A percentile compares a stretch with the other conserved stretches of the same genome.
These are phyloP conservation scores for Verticillium albo-atrum DNA, from an alignment of 2,329 filamentous ascomycete genomes.

Conservation along the genomic window DNA sequence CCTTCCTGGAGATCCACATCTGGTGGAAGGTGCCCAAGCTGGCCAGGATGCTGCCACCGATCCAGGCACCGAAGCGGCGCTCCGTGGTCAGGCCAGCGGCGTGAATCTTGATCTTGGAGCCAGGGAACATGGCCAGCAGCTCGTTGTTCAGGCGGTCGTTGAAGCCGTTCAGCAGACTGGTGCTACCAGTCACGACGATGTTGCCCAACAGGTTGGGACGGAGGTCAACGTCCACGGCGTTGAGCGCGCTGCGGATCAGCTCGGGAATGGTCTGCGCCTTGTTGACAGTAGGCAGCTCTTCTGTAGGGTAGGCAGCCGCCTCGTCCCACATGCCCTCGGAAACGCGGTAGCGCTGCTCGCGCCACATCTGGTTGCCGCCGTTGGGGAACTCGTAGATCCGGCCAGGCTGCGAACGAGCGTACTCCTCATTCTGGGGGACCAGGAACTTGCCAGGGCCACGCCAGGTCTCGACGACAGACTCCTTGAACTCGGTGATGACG, in stretches of 20 bases:
- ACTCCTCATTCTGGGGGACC: slow-evolving; percentile 68
- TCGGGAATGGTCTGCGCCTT: slow-evolving; percentile 78
- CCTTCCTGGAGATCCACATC: slow-evolving; percentile 97
- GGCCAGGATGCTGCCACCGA: slow-evolving; percentile 91
- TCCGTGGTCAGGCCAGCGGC: slow-evolving; percentile 83
- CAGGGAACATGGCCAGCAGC: slow-evolving; percentile 75
- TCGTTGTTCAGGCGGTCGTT: slow-evolving; percentile 87
- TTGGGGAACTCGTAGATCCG: slow-evolving; percentile 96
- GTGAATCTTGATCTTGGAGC: slow-evolving; percentile 81
- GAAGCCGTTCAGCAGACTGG: slow-evolving; percentile 84
- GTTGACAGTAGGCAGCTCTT: slow-evolving; percentile 40
- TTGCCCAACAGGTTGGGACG: slow-evolving; percentile 79
- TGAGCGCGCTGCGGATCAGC: slow-evolving; percentile 72
- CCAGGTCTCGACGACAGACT: slow-evolving; percentile 94
- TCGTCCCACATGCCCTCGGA: slow-evolving; percentile 91
- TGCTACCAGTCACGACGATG: slow-evolving; percentile 88
- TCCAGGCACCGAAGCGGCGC: slow-evolving; percentile 89
- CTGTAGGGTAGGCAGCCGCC: slow-evolving; percentile 59
- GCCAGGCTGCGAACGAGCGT: slow-evolving; percentile 66
- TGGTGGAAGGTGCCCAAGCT: slow-evolving; percentile 98
- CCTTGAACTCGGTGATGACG: slow-evolving; percentile 93
- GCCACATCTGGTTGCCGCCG: slow-evolving; percentile 93
- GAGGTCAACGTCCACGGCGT: slow-evolving; percentile 82
- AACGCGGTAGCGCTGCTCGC: slow-evolving; percentile 78
- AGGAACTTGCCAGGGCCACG: slow-evolving; percentile 67